Conservation (phyloP, 2,329 filamentous ascomycete species). For the Diaporthe sp. region DNA sequence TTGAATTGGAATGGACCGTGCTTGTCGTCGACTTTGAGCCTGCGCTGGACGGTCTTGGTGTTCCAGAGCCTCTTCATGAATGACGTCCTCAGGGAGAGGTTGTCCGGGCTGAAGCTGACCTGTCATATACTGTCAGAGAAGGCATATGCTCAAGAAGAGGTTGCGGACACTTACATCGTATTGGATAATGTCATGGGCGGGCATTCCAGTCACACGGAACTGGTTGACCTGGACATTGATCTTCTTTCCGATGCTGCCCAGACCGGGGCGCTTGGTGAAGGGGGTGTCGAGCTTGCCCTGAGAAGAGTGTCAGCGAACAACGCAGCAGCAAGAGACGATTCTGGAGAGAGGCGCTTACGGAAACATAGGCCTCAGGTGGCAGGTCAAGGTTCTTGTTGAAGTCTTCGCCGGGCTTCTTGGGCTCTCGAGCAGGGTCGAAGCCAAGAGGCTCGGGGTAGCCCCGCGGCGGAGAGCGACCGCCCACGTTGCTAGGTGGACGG, state of each 20-base stretch:
- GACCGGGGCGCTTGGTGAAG: slow-evolving; percentile 63
- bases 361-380: slow-evolving; percentile 67
- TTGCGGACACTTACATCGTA: slow-evolving; percentile 78
- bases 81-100: slow-evolving; percentile 64
- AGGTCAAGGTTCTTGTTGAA: slow-evolving; percentile 65
- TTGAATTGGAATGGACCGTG: slow-evolving; percentile 41
- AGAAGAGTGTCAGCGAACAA: slow-evolving; percentile 38
- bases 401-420: slow-evolving; percentile 40
- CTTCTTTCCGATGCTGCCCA: slow-evolving; percentile 69
- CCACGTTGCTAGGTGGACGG: slow-evolving; percentile 34
- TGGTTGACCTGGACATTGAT: slow-evolving; percentile 77
- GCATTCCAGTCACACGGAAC: slow-evolving; percentile 75
- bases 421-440: slow-evolving; percentile 57
- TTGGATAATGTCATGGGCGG: slow-evolving; percentile 76
- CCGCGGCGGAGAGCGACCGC: slow-evolving; percentile 22
- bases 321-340: neutral
- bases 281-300: slow-evolving; percentile 46
- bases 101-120: slow-evolving; percentile 75
- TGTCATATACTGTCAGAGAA: slow-evolving; percentile 49
- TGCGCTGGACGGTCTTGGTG: slow-evolving; percentile 68
- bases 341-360: slow-evolving; percentile 47
- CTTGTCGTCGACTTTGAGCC: slow-evolving; percentile 58
- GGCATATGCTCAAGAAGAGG: neutral
- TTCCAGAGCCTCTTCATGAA: slow-evolving; percentile 83
- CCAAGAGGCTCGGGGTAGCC: slow-evolving; percentile 48